phyloP scores from a whole-genome alignment of 345 rosid genomes.

The Schrenkiella parvula region DNA sequence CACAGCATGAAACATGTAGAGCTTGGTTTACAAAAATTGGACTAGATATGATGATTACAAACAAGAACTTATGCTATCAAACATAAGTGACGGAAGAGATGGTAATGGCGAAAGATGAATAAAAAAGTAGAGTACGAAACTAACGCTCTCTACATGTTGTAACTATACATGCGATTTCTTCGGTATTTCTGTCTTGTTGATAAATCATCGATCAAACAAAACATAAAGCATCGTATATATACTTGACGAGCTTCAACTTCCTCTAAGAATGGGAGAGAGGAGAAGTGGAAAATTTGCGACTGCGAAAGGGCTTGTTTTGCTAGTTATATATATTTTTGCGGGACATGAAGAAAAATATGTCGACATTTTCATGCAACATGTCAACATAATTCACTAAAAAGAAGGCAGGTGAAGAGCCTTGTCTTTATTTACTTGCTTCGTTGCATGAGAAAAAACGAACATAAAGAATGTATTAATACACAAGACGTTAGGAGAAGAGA shows the following conservation, averaged over 20 bases:
- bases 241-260: background rate
- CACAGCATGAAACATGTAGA: background rate
- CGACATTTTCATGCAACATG: conserved; percentile 29
- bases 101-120: background rate
- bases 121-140: background rate
- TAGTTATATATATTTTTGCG: conserved; percentile 6
- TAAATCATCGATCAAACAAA: background rate
- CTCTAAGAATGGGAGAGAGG: background rate
- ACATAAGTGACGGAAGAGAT: background rate
- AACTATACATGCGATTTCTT: background rate
- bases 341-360: conserved; percentile 20
- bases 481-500: background rate
- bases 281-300: background rate
- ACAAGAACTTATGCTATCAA: background rate
- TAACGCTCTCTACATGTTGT: background rate
- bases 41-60: background rate
- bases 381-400: conserved; percentile 1
- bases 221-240: background rate
- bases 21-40: background rate
- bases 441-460: background rate
- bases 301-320: conserved; percentile 5
- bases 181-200: background rate
- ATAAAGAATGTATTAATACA: background rate
- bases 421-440: background rate
- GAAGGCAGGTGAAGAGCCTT: conserved; percentile 2